Evolutionary conservation across 225 moss, liverwort and hornwort genomes (phyloP).

Genomic region (Sphagnum contortum): DNA sequence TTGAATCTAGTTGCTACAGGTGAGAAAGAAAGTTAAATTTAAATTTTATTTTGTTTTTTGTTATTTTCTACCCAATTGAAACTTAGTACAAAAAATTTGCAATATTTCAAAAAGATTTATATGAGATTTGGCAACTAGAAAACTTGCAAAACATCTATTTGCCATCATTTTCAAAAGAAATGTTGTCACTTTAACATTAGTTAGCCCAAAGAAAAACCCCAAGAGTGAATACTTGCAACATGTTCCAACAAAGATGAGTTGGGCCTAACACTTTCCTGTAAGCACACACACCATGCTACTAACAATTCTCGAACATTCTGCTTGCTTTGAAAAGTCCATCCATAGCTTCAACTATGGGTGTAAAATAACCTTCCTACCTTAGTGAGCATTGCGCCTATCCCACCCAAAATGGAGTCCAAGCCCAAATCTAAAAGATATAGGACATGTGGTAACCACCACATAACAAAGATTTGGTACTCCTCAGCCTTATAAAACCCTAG

Average conservation of each 20-base stretch:
- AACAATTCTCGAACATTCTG: neutral
- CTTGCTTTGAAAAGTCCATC: neutral
- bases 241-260: neutral
- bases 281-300: neutral
- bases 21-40: too few relatives aligned
- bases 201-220: neutral
- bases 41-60: too few relatives aligned
- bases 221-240: neutral
- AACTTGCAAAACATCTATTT: too few relatives aligned
- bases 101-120: too few relatives aligned
- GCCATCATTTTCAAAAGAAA: too few relatives aligned
- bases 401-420: neutral
- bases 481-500: neutral
- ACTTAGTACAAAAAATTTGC: too few relatives aligned
- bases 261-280: neutral
- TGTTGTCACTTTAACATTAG: too few relatives aligned
- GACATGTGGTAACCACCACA: neutral
- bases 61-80: too few relatives aligned
- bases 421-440: neutral
- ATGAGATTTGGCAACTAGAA: too few relatives aligned
- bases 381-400: neutral
- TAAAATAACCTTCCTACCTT: neutral
- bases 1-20: too few relatives aligned
- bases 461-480: neutral
- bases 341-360: neutral